Evolutionary conservation across 805 yeast genomes (phyloP).

Genomic region (Zygotorulaspora florentina): DNA sequence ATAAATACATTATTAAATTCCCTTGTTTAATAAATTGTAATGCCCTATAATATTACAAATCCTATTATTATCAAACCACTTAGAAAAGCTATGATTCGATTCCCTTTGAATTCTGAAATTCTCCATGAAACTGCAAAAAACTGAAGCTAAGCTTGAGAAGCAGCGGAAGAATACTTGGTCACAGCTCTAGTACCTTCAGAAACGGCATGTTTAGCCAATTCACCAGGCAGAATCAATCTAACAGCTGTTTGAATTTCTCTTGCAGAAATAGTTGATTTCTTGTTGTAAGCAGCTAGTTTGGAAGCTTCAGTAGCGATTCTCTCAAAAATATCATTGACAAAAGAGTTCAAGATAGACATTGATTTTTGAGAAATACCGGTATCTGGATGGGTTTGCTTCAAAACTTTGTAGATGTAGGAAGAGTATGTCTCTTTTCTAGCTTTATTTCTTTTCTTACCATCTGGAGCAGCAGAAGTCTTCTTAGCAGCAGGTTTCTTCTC

Average conservation of each 20-base stretch:
- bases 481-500: conserved; percentile 90
- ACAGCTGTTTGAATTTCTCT: conserved; percentile 97
- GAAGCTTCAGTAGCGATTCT: conserved; percentile 94
- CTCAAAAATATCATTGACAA: conserved; percentile 91
- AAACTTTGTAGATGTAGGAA: conserved; percentile 92
- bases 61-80: conserved; percentile 1
- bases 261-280: conserved; percentile 91
- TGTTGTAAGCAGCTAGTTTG: conserved; percentile 93
- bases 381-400: conserved; percentile 95
- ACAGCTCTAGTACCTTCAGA: conserved; percentile 96
- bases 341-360: conserved; percentile 95
- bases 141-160: conserved; percentile 25
- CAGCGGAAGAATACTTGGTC: conserved; percentile 78
- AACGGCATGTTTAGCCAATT: conserved; percentile 92
- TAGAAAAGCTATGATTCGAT: neutral
- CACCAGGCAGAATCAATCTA: conserved; percentile 92
- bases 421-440: conserved; percentile 94
- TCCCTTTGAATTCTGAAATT: conserved; percentile 7
- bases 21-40: conserved; percentile 8
- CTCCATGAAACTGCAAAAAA: neutral
- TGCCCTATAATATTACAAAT: conserved; percentile 14
- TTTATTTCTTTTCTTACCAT: conserved; percentile 79
- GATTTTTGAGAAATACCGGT: conserved; percentile 97
- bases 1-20: conserved; percentile 4
- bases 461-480: conserved; percentile 74